Evolutionary conservation across 306 rosid genomes (phyloP).

Genomic region (Fagus crenata): DNA sequence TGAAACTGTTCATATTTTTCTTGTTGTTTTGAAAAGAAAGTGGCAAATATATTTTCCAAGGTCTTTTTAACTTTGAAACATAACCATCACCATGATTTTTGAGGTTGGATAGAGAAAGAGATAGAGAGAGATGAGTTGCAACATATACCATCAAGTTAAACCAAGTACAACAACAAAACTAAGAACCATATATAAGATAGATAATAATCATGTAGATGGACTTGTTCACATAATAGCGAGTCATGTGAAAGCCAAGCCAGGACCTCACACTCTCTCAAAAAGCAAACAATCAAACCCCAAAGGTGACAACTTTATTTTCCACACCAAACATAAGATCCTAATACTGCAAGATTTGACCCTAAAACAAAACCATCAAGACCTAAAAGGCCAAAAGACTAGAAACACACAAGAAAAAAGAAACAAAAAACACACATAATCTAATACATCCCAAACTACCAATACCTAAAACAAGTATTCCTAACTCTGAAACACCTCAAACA

Average conservation of each 20-base stretch:
- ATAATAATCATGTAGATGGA: neutral
- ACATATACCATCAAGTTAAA: neutral
- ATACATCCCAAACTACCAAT: too few species aligned
- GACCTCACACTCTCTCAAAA: too few species aligned
- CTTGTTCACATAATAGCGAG: neutral
- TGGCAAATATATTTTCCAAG: neutral
- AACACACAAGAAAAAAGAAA: neutral
- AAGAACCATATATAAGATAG: neutral
- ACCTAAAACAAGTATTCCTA: too few species aligned
- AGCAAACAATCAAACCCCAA: too few species aligned
- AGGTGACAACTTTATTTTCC: too few species aligned
- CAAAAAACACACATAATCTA: neutral
- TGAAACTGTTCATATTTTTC: too few species aligned
- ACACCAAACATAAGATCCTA: too few species aligned
- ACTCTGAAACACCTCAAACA: neutral
- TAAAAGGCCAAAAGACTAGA: neutral
- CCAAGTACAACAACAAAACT: neutral
- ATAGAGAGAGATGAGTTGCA: neutral
- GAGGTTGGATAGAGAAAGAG: neutral
- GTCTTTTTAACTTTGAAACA: neutral
- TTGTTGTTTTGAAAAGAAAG: too few species aligned
- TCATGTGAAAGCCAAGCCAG: neutral
- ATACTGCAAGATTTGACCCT: too few species aligned
- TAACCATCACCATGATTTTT: neutral
- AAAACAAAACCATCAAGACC: too few species aligned